Evolutionary conservation across 1,284 basidiomycete genomes (phyloP).

Genomic region (Cyathus olla): DNA sequence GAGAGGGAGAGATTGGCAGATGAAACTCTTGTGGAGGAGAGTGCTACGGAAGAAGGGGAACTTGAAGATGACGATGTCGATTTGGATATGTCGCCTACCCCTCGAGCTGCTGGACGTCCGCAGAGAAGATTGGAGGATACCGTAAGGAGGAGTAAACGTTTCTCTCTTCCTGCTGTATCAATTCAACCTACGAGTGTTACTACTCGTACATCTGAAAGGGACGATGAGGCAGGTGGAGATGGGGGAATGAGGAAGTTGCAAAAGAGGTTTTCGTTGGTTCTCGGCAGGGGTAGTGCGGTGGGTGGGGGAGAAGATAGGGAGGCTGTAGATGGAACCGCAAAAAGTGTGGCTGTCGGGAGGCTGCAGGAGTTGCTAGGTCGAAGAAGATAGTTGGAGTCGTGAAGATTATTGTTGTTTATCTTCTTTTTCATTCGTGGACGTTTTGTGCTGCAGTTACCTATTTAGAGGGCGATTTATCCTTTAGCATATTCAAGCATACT

Average conservation of each 20-base stretch:
- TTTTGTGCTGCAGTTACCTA: too few relatives aligned
- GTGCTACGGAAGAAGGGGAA: constrained; percentile 26
- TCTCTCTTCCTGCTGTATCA: constrained; percentile 79
- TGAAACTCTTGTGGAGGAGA: constrained; percentile 26
- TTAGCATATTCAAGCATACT: too few relatives aligned
- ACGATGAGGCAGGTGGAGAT: constrained; percentile 8
- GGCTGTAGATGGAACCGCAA: constrained; percentile 20
- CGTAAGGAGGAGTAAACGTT: constrained; percentile 70
- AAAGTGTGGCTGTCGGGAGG: constrained; percentile 42
- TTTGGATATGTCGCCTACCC: constrained; percentile 10
- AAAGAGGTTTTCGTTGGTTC: neutral
- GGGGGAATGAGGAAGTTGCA: constrained; percentile 15
- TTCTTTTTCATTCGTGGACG: too few relatives aligned
- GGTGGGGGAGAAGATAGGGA: neutral
- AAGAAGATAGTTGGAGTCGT: constrained; percentile 5
- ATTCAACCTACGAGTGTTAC: constrained; percentile 80
- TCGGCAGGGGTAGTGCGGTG: neutral
- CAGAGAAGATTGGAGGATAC: constrained; percentile 64
- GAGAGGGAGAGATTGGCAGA: constrained; percentile 20
- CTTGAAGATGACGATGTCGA: constrained; percentile 21
- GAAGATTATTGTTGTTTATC: too few relatives aligned
- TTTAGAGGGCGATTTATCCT: too few relatives aligned
- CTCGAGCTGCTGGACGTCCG: constrained; percentile 24
- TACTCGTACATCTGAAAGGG: constrained; percentile 53
- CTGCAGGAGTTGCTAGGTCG: constrained; percentile 41